Evolutionary conservation across 805 yeast species (phyloP), one percentile per base, ranked within the genome.

Genomic region (Wickerhamiella azyma): DNA sequence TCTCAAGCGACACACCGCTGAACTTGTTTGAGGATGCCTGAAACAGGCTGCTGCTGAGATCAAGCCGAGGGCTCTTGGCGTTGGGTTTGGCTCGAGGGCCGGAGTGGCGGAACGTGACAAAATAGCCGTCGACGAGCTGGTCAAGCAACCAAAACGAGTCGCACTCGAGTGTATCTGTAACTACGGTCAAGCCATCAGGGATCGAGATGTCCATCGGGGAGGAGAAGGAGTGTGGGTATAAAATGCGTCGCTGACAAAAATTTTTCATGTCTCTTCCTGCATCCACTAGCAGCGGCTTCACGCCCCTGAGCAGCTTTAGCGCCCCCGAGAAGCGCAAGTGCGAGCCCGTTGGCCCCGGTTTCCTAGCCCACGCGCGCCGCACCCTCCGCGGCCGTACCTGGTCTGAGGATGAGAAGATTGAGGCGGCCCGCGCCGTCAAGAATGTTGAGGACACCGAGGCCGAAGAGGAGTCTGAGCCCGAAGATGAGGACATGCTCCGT

Each of bases 301-400:
- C 52, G 44, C 48, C 59, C 14, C 45, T 50, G 18, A 53, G 51
- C 4, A 41, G 59, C 28, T 49, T 63, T 39, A 49, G 60, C n/a
- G 52, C 61, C 13, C 60, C 65, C 21, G 54, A 56, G 29, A 57
- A 55, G 53, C 66, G 95, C 64, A 80, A 89, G 50, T 71, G 88
- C 52, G 98, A 92, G 69, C 97, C 98, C 33, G 96, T 89, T 55
- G 98, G 98, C 48, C 89, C 94, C 52, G 83, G 76, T 63, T 92
- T 88, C 70, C 71, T 92, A 57, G 96, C 96, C 44, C 98, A 92
- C 61, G 97, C 97, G 49, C 79, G 94, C 55, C 83, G 98, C 73
- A 76, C 94, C 46, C 72, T 88, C 57, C 79, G 95, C 69, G 95
- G 95, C 64, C 96, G 94, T 70, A 85, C 97, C 42, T 92, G 96